phyloP scores from a whole-genome alignment of 805 yeast species.

The Scheffersomyces lignosus region DNA sequence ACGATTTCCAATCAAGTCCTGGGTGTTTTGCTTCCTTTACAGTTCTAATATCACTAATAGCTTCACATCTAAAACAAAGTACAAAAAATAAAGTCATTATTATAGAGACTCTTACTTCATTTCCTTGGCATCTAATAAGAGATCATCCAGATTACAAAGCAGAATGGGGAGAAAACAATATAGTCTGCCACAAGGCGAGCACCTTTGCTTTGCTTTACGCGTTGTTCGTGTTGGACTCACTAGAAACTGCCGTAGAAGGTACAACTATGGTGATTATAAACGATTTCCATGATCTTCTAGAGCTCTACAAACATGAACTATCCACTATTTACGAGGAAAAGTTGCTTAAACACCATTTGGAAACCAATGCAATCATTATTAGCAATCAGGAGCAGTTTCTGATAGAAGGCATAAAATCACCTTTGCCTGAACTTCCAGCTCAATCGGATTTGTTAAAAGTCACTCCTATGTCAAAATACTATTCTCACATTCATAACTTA shows the following conservation, averaged over 20 bases:
- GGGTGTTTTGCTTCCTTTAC: conserved; percentile 20
- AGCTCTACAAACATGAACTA: conserved; percentile 33
- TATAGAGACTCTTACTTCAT: conserved; percentile 30
- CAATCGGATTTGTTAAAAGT: conserved; percentile 26
- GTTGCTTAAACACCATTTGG: conserved; percentile 31
- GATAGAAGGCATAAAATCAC: conserved; percentile 22
- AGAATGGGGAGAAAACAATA: conserved; percentile 17
- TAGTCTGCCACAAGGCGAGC: conserved; percentile 16
- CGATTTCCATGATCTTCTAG: conserved; percentile 36
- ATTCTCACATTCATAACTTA: conserved; percentile 28
- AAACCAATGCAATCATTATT: conserved; percentile 20
- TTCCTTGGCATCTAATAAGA: conserved; percentile 26
- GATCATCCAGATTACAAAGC: conserved; percentile 18
- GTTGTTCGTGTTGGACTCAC: conserved; percentile 14
- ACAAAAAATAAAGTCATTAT: conserved; percentile 21
- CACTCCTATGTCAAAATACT: conserved; percentile 30
- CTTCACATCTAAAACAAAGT: conserved; percentile 25
- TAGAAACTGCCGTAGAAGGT: conserved; percentile 5
- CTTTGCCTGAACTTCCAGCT: conserved; percentile 29
- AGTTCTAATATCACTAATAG: conserved; percentile 22
- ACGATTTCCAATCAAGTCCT: conserved; percentile 41
- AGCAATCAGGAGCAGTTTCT: conserved; percentile 17
- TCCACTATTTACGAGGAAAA: conserved; percentile 33
- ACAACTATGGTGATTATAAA: conserved; percentile 24
- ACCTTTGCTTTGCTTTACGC: conserved; percentile 29